Base-by-base conservation (phyloP, 805 yeast species). In the Ogataea trehaloabstinens region DNA sequence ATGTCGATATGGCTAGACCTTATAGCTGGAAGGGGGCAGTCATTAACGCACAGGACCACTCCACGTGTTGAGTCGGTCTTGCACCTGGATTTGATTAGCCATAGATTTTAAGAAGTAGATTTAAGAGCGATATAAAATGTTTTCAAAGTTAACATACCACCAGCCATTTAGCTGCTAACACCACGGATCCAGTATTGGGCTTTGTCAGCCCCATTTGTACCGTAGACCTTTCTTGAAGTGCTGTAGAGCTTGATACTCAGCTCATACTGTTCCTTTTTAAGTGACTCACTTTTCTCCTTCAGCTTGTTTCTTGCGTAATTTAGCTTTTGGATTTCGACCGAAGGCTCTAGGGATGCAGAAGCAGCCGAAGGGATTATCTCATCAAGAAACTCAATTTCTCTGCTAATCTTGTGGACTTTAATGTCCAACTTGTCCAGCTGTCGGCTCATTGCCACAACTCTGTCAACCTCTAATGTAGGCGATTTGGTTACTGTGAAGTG, bases 101-200 rank as follows among this genome's bases (percentile, higher is more conserved):
- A n/a, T n/a, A n/a, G n/a, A n/a, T n/a, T n/a, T n/a, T n/a, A n/a
- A n/a, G n/a, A n/a, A n/a, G n/a, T n/a, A n/a, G n/a, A n/a, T n/a
- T n/a, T n/a, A n/a, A 8, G 25, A 22, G 25, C 25, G 25, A 22
- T 22, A 22, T 12, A 22, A 12, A 22, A 12, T 8, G 8, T 8
- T 22, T 8, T 8, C 25, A 22, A 12, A 22, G 8, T 8, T 22
- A 12, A 22, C 25, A 22, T 8, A 12, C 25, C 12, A 22, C 25
- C 25, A 12, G 25, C 25, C 25, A 12, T 22, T 43, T 31, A 55
- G 35, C 28, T 66, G 68, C 71, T 68, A 66, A 68, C 72, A 55
- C 78, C 76, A 66, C 78, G 73, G 56, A 71, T 73, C 77, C 65
- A 63, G 69, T 72, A 74, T 67, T 73, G 76, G 58, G 78, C 76